phyloP scores from a whole-genome alignment of 164 flowering plant genomes.

The Euptelea pleiosperma region DNA sequence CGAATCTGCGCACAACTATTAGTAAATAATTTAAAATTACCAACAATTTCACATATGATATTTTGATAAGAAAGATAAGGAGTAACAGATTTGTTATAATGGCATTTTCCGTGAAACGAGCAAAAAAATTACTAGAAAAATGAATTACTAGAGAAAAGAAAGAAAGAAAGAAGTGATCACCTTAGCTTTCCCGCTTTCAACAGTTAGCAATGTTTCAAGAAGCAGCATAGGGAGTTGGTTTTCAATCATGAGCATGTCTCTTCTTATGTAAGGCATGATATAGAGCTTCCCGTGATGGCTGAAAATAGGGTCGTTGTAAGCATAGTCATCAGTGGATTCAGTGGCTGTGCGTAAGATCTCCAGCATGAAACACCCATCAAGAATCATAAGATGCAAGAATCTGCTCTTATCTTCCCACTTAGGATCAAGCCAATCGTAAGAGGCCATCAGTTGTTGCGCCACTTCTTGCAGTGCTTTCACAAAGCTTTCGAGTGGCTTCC shows the following conservation, averaged over 20 bases:
- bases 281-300: constrained; percentile 52
- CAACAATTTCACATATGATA: no score
- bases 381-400: constrained; percentile 47
- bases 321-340: constrained; percentile 30
- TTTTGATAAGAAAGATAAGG: no score
- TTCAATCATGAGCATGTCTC: constrained; percentile 65
- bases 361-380: constrained; percentile 58
- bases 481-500: constrained; percentile 22
- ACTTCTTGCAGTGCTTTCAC: constrained; percentile 23
- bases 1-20: no score
- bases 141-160: no score
- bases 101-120: no score
- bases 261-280: constrained; percentile 43
- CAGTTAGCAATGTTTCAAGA: constrained; percentile 34
- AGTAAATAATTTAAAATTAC: no score
- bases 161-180: no score
- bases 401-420: constrained; percentile 21
- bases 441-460: constrained; percentile 17
- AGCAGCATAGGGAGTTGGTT: constrained; percentile 57
- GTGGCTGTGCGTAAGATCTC: constrained; percentile 34
- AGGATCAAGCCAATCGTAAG: constrained; percentile 31
- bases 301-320: constrained; percentile 51
- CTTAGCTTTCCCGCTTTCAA: constrained; percentile 21
- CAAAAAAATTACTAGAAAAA: no score
- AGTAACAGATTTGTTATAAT: no score